Base-by-base conservation (phyloP, 768 basidiomycete species). In the Hygrocybe punicea region DNA sequence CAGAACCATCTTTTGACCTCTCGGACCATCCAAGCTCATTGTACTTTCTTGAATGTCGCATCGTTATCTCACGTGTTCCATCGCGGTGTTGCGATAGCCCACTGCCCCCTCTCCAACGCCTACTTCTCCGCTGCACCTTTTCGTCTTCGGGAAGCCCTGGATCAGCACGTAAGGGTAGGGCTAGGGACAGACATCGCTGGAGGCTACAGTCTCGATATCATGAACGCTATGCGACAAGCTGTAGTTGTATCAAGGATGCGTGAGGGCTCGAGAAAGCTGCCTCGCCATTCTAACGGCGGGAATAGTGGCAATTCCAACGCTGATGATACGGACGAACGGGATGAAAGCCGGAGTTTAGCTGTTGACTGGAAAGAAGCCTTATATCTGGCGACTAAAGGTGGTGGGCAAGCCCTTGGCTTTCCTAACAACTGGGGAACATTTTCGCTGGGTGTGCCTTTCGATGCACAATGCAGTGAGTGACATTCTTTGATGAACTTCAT, bases 111-210 rank as follows among this genome's bases (percentile, higher is more conserved):
- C 11, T 93, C 92, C 0, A 95, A 96, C 65, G 79, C 82, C 2
- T 96, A 95, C 71, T 93, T 95, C 70, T 93, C 90, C 0, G 79
- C 83, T 11, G 74, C 80, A 53, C 82, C 85, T 1, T 86, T 91
- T 65, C 80, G 78, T 2, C 73, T 89, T 34, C 82, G 85, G 33
- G 89, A 92, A 68, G 89, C 90, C 4, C 73, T 93, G 34, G 71
- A 79, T 44, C 70, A 68, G 25, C 80, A 78, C 0, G 84, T 93
- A 29, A 80, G 76, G 24, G 82, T 95, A 10, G 93, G 93, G 0
- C 79, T 96, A 1, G 93, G 93, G 2, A 85, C 86, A 19, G 93
- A 96, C 61, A 75, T 95, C 44, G 91, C 91, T 2, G 93, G 93
- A 1, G 93, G 93, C 4, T 95, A 95, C 68, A 83, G 81, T 47